Conservation (phyloP, 805 yeast genomes). For the Metschnikowia baotianmanensis region DNA sequence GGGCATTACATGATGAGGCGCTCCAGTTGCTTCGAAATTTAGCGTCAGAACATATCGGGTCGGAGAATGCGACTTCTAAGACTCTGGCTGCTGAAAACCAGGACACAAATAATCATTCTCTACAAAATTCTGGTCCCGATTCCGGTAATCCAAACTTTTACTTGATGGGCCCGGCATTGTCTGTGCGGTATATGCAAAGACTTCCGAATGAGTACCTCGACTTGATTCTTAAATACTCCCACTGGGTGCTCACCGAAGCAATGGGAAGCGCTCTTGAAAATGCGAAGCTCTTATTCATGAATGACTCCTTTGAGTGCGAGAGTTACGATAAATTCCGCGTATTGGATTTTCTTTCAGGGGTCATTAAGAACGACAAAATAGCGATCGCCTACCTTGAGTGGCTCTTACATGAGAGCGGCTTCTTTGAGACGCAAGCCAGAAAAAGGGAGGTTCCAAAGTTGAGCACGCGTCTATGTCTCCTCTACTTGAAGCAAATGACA, state of each 20-base stretch:
- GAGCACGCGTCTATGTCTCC: conserved; percentile 34
- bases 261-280: conserved; percentile 2
- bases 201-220: conserved; percentile 48
- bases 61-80: too few species aligned
- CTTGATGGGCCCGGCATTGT: conserved; percentile 40
- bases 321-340: conserved; percentile 54
- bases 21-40: conserved; percentile 50
- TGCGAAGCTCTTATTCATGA: conserved; percentile 58
- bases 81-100: too few species aligned
- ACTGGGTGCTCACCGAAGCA: conserved; percentile 45
- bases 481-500: conserved; percentile 30
- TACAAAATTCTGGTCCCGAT: too few species aligned
- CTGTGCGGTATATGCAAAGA: conserved; percentile 57
- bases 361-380: conserved; percentile 21
- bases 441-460: conserved; percentile 24
- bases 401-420: conserved; percentile 37
- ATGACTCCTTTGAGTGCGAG: conserved; percentile 59
- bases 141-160: conserved; percentile 24
- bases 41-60: conserved; percentile 17
- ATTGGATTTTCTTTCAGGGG: conserved; percentile 45
- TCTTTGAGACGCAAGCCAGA: conserved; percentile 19
- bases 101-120: too few species aligned
- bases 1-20: conserved; percentile 63
- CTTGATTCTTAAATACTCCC: conserved; percentile 55
- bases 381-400: conserved; percentile 46